phyloP scores from a whole-genome alignment of 306 rosid genomes.

The Corylus americana region DNA sequence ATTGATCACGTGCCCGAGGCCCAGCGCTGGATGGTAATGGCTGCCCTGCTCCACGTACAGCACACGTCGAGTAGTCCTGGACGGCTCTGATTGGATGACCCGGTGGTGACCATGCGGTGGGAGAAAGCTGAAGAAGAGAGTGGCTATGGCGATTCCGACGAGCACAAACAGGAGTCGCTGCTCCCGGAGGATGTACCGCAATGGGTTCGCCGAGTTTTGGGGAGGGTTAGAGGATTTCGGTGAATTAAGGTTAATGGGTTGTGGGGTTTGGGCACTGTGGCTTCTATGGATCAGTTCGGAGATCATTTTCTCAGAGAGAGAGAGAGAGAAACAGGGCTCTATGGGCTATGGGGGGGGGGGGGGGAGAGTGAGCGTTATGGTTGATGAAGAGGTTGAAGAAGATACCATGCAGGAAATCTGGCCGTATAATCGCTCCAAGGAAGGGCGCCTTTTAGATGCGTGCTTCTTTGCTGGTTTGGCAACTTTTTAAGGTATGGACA shows the following conservation, averaged over 20 bases:
- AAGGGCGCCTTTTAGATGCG: conserved; percentile 15
- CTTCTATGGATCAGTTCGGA: conserved; percentile 52
- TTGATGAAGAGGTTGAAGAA: conserved; percentile 7
- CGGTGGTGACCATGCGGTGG: neutral
- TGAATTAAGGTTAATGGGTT: neutral
- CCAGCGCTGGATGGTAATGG: too few species aligned
- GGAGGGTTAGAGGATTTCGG: neutral
- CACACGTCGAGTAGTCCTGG: conserved; percentile 42
- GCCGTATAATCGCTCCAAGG: conserved; percentile 53
- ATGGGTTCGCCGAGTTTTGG: conserved; percentile 1
- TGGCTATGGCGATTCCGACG: conserved; percentile 41
- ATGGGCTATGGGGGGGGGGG: neutral
- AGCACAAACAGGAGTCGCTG: conserved; percentile 40
- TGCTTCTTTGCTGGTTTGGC: neutral
- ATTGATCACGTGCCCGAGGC: neutral
- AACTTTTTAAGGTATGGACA: neutral
- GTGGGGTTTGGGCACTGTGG: conserved; percentile 22
- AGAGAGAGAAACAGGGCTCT: neutral
- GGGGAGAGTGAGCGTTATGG: neutral
- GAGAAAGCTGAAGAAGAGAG: conserved; percentile 45
- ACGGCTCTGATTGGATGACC: neutral
- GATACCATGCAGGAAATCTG: conserved; percentile 60
- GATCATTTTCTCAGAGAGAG: conserved; percentile 19
- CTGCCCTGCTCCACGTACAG: conserved; percentile 27
- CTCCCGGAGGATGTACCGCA: conserved; percentile 27